Evolutionary conservation across 2,329 filamentous ascomycete genomes (phyloP).

Genomic region (Incumbomyces lentus): DNA sequence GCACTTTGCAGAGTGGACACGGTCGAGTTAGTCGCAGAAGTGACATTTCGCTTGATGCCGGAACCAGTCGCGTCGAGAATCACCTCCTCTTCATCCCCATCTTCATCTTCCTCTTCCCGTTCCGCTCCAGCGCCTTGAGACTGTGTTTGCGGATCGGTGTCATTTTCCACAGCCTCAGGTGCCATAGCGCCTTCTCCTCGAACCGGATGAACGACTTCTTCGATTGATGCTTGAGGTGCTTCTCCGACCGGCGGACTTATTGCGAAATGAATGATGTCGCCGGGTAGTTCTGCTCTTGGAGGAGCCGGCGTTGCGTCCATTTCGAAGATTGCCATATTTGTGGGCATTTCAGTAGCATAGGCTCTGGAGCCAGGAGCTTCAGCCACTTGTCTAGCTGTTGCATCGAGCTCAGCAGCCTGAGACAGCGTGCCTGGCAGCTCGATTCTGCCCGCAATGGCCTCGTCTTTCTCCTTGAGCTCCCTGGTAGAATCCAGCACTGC

Average conservation of each 20-base stretch:
- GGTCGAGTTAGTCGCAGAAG: background rate
- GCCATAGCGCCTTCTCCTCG: conserved; percentile 20
- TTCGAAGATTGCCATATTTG: conserved; percentile 27
- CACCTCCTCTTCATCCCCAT: conserved; percentile 7
- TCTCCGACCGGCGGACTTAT: conserved; percentile 28
- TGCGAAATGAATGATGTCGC: conserved; percentile 26
- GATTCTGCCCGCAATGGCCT: conserved; percentile 19
- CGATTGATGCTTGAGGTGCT: conserved; percentile 20
- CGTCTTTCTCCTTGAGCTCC: conserved; percentile 13
- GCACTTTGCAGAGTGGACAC: background rate
- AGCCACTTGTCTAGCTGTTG: conserved; percentile 16
- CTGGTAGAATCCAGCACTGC: conserved; percentile 27
- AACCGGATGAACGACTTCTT: conserved; percentile 13
- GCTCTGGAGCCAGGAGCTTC: conserved; percentile 15
- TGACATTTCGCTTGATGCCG: background rate
- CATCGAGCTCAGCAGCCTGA: conserved; percentile 22
- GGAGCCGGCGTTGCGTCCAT: conserved; percentile 27
- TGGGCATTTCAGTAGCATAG: conserved; percentile 27
- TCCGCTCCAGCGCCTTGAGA: too few species aligned
- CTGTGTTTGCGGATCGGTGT: too few species aligned
- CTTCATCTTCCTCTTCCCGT: background rate
- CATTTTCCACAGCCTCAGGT: conserved; percentile 14
- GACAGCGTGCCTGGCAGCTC: conserved; percentile 15
- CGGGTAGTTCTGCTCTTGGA: conserved; percentile 28
- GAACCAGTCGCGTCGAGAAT: conserved; percentile 16